phyloP scores from a whole-genome alignment of 1,284 basidiomycete genomes.

The Pseudozyma sp. region DNA sequence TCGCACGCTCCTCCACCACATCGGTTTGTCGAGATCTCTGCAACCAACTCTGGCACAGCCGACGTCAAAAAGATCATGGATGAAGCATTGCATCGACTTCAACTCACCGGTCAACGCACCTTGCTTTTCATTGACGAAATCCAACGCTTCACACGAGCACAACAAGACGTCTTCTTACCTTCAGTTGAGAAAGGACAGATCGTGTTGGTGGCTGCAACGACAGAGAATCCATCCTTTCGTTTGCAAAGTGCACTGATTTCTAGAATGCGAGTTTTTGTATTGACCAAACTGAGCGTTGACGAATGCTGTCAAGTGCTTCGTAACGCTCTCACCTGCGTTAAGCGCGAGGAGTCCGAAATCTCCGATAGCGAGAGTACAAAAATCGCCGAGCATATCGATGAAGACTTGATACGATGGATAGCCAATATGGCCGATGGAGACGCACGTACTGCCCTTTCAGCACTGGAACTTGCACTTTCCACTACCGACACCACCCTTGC shows the following conservation, averaged over 20 bases:
- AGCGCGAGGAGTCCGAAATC: conserved; percentile 8
- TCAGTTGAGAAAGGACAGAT: conserved; percentile 49
- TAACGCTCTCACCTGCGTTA: conserved; percentile 43
- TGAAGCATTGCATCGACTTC: conserved; percentile 79
- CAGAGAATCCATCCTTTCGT: conserved; percentile 90
- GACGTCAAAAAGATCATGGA: conserved; percentile 85
- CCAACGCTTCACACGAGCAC: conserved; percentile 82
- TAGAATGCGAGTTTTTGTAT: conserved; percentile 76
- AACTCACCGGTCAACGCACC: conserved; percentile 78
- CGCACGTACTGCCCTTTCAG: conserved; percentile 57
- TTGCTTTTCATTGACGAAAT: conserved; percentile 87
- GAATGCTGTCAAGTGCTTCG: conserved; percentile 54
- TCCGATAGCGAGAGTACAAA: neutral
- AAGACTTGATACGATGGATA: conserved; percentile 58
- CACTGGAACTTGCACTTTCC: conserved; percentile 60
- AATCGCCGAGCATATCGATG: conserved; percentile 61
- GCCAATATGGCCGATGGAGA: conserved; percentile 64
- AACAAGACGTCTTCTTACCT: conserved; percentile 74
- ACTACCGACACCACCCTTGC: conserved; percentile 37
- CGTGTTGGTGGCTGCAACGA: conserved; percentile 84
- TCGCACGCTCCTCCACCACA: conserved; percentile 34
- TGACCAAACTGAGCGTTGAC: conserved; percentile 55
- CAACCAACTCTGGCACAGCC: conserved; percentile 75
- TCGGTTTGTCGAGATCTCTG: conserved; percentile 67
- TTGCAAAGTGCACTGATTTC: conserved; percentile 78